Evolutionary conservation across 2,329 filamentous ascomycete species (phyloP), one percentile per base, ranked within the genome.

Genomic region (Colletotrichum sp.): DNA sequence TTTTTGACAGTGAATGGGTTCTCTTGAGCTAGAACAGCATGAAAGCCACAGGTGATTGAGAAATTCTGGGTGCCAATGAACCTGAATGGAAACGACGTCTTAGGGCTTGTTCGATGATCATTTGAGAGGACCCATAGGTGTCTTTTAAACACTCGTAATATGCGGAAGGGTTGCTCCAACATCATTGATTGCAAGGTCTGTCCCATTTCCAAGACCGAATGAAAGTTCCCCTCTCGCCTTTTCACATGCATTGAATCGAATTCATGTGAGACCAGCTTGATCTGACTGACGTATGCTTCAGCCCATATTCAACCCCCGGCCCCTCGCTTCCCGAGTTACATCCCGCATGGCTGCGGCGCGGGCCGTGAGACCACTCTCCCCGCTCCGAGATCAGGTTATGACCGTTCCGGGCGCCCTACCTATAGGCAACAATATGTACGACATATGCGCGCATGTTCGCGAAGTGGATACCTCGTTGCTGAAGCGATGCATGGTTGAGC

Each of bases 1-100:
- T 74, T 6, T 21, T 21, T 62, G 28, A 15, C 12, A 21, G n/a
- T 30, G 4, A 57, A 8, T 6, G n/a, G 4, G 18, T 16, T 1
- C 9, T 9, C 7, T 13, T 13, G 2, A 18, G 15, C 18, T 16
- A 32, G 3, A 8, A n/a, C 6, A 34, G 10, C 7, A 15, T 13
- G 2, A 8, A 7, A 34, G 15, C 8, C 4, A 39, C 36, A 3
- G 2, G 15, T 0, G 0, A 36, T 36, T 36, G 34, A 36, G 0
- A 36, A 1, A 0, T 10, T n/a, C n/a, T n/a, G 4, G 9, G 18
- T 21, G 57, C 6, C 8, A 13, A 32, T 18, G 30, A n/a, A 60
- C 3, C 57, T 6, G 6, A n/a, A 60, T 18, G 44, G 1, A 13
- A 24, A 0, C 2, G 44, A 13, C n/a, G 44, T 52, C n/a, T 52